Conservation (phyloP, 495 filamentous ascomycete genomes). For the Aspergillus kassunensis region DNA sequence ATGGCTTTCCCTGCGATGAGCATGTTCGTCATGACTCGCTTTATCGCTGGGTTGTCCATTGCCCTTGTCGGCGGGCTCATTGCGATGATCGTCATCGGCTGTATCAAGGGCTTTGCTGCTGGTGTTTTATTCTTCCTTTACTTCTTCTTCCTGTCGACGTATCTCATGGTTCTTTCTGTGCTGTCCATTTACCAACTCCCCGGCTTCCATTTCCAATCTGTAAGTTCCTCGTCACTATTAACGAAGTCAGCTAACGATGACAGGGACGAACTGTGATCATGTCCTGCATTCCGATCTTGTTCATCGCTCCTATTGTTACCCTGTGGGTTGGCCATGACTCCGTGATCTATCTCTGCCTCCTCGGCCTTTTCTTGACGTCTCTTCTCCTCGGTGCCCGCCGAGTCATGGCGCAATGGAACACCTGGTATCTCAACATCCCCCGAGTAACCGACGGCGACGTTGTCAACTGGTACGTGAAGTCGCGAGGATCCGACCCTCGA, state of each 20-base stretch:
- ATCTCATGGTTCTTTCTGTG: slow-evolving; percentile 12
- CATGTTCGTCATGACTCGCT: slow-evolving; percentile 19
- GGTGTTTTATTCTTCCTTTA: slow-evolving; percentile 17
- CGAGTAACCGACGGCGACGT: slow-evolving; percentile 16
- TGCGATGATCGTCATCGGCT: slow-evolving; percentile 10
- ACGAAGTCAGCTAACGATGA: background rate
- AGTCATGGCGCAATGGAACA: slow-evolving; percentile 15
- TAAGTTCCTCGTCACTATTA: background rate
- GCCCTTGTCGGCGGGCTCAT: slow-evolving; percentile 12
- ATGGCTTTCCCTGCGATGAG: slow-evolving; percentile 19
- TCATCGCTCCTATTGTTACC: slow-evolving; percentile 14
- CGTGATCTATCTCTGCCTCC: slow-evolving; percentile 16
- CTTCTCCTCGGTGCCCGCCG: slow-evolving; percentile 13
- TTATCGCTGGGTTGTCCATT: slow-evolving; percentile 11
- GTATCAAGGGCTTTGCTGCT: slow-evolving; percentile 11
- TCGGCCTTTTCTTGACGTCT: slow-evolving; percentile 5
- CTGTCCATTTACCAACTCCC: slow-evolving; percentile 15
- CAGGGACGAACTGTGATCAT: slow-evolving; percentile 17
- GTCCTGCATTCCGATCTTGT: slow-evolving; percentile 14
- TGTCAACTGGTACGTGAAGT: slow-evolving; percentile 14
- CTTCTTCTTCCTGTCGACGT: slow-evolving; percentile 16
- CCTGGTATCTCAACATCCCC: slow-evolving; percentile 14
- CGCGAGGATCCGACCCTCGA: background rate
- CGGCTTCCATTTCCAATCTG: slow-evolving; percentile 15
- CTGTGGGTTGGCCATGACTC: slow-evolving; percentile 17